phyloP scores from a whole-genome alignment of 1,139 yeast genomes.

The Hansenula sp. region DNA sequence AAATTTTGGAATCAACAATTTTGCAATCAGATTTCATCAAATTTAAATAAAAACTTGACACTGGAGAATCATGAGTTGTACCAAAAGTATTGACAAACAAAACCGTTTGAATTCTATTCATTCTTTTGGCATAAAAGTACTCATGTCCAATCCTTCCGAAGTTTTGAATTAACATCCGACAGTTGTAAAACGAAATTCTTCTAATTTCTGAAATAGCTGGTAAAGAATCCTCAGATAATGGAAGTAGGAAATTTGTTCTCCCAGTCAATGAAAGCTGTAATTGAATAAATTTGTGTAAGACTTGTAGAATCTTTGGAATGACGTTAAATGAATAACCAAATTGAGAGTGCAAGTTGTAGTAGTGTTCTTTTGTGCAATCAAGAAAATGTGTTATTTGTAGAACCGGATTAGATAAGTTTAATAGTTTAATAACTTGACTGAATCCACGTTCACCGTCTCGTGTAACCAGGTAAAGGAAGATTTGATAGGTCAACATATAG shows the following conservation, averaged over 20 bases:
- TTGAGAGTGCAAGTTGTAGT: conserved; percentile 4
- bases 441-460: not conserved
- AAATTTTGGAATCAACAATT: not conserved
- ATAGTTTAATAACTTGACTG: not conserved
- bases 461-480: not conserved
- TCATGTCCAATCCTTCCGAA: not conserved
- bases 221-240: not conserved
- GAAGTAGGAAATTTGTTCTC: not conserved
- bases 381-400: conserved; percentile 3
- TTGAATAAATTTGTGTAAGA: conserved; percentile 6
- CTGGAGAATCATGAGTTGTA: not conserved
- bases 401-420: conserved; percentile 1
- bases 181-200: not conserved
- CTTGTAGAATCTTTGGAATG: conserved; percentile 4
- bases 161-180: not conserved
- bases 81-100: not conserved
- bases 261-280: conserved; percentile 4
- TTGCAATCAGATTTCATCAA: not conserved
- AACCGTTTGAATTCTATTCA: not conserved
- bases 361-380: conserved; percentile 2
- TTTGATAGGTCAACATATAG: not conserved
- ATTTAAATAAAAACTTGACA: not conserved
- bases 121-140: conserved; percentile 1
- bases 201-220: not conserved
- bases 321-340: conserved; percentile 5